Evolutionary conservation across 2,329 filamentous ascomycete species (phyloP).

Genomic region (Colletotrichum sp.): DNA sequence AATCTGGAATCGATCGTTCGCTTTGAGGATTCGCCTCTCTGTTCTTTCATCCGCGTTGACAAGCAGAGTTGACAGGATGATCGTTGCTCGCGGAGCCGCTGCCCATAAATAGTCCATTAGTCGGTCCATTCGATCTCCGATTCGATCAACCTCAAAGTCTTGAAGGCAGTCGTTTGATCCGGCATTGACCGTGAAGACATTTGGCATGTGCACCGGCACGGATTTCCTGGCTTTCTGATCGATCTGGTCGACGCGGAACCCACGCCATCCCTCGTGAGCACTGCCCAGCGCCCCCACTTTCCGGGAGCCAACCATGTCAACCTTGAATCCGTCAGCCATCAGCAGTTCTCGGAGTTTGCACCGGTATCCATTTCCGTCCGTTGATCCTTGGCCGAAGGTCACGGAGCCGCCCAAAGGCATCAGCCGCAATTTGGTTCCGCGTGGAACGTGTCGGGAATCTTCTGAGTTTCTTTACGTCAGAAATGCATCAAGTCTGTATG

Average conservation of each 20-base stretch:
- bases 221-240: slow-evolving; percentile 31
- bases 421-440: slow-evolving; percentile 19
- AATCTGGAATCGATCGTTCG: slow-evolving; percentile 32
- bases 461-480: neutral
- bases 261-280: slow-evolving; percentile 40
- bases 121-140: neutral
- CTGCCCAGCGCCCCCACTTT: slow-evolving; percentile 41
- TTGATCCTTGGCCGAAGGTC: slow-evolving; percentile 36
- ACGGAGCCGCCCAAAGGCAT: slow-evolving; percentile 45
- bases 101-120: neutral
- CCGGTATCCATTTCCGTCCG: slow-evolving; percentile 40
- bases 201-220: slow-evolving; percentile 33
- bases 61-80: neutral
- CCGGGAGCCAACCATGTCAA: slow-evolving; percentile 43
- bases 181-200: slow-evolving; percentile 41
- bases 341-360: slow-evolving; percentile 38
- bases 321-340: slow-evolving; percentile 28
- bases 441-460: neutral
- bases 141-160: slow-evolving; percentile 30
- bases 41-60: neutral
- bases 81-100: neutral
- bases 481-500: neutral
- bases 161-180: slow-evolving; percentile 45
- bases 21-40: slow-evolving; percentile 26
- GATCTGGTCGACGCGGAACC: slow-evolving; percentile 37